Evolutionary conservation across 768 basidiomycete species (phyloP), one percentile per base, ranked within the genome.

Genomic region (Mycena sanguinolenta): DNA sequence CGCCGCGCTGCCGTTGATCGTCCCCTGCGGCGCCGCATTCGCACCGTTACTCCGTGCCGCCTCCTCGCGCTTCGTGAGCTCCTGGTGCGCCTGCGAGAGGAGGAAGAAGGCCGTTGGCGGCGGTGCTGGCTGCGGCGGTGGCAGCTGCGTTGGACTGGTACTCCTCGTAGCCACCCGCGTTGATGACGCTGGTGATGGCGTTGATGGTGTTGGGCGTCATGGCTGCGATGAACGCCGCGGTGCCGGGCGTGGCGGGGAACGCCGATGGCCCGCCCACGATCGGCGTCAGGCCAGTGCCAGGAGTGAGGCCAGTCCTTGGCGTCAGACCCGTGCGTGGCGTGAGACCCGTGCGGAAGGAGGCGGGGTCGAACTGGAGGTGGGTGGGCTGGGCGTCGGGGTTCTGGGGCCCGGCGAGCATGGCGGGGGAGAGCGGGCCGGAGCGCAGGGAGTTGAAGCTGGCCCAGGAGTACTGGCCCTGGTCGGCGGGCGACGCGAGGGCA

Each of bases 1-100:
- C 4, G 28, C 44, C 34, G 32, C 66, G 36, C 25, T 50, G 10
- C 58, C 69, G 17, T 67, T 70, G 6, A 70, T 46, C 0, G 72
- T 65, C 12, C 73, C 75, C 76, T 70, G 63, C 63, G 44, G 59
- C 13, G 39, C 75, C 69, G 13, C 39, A 39, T 39, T 39, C 9
- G 39, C 36, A 38, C 77, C 69, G 61, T 83, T 83, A 39, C 75
- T 30, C n/a, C 44, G 72, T 3, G 78, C 76, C 25, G 92, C 91
- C 78, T 95, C 93, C 80, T 97, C 96, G n/a, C 95, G 90, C 83
- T 97, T 97, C 42, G 94, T 95, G 69, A 98, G 90, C 85, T 97
- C 96, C 79, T 98, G 96, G 78, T 98, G 96, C 30, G 96, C 97
- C 82, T 98, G 96, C 1, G 91, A 93, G 62, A 98, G 90, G 57